Evolutionary conservation across 1,139 yeast genomes (phyloP).

Genomic region (Lodderomyces jiufengensis): DNA sequence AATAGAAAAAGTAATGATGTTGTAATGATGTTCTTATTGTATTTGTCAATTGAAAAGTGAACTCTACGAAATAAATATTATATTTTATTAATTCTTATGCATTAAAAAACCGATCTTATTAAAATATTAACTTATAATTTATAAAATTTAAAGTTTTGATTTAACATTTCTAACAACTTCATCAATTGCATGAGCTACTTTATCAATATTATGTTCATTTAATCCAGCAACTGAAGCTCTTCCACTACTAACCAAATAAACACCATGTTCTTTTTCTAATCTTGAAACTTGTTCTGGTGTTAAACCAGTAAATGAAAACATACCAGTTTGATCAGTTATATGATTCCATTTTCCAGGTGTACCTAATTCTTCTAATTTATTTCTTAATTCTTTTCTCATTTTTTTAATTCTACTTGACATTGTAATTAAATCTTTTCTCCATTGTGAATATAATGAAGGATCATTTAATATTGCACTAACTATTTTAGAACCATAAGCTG

Average conservation of each 20-base stretch:
- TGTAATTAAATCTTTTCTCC: constrained; percentile 81
- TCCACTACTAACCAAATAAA: constrained; percentile 77
- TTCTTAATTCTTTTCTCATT: constrained; percentile 71
- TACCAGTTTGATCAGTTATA: constrained; percentile 87
- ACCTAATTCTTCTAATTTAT: constrained; percentile 52
- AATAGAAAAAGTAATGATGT: too few species aligned
- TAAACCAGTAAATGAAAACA: constrained; percentile 95
- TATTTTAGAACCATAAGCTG: constrained; percentile 93
- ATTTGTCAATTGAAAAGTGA: too few species aligned
- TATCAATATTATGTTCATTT: constrained; percentile 72
- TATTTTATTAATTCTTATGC: too few species aligned
- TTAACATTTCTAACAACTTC: constrained; percentile 55
- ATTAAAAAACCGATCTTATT: too few species aligned
- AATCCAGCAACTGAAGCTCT: constrained; percentile 94
- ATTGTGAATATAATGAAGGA: constrained; percentile 63
- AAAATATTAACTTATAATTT: too few species aligned
- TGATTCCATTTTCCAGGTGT: constrained; percentile 96
- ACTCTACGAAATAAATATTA: too few species aligned
- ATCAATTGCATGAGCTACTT: constrained; percentile 81
- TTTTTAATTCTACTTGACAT: constrained; percentile 82
- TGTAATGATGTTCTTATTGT: too few species aligned
- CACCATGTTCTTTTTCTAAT: constrained; percentile 73
- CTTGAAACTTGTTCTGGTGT: constrained; percentile 74
- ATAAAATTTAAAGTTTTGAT: background rate
- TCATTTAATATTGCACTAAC: constrained; percentile 74